Conservation (phyloP, 2,329 filamentous ascomycete genomes). For the Ophiostoma sp. region DNA sequence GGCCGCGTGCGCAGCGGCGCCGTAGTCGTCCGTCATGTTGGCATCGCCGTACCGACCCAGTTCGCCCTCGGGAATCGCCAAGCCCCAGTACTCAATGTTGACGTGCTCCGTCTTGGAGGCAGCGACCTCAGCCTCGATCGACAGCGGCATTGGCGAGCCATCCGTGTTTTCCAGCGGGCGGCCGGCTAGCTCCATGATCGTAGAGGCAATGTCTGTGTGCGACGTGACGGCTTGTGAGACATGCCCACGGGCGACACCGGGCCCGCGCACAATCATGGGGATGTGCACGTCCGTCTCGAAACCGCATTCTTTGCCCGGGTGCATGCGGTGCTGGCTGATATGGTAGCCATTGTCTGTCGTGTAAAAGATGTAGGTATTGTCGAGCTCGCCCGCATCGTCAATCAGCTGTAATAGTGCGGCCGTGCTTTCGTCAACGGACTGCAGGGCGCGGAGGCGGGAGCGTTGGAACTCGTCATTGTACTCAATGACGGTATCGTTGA, state of each 20-base stretch:
- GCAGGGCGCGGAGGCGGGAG: conserved; percentile 51
- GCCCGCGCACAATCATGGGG: conserved; percentile 60
- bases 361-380: conserved; percentile 59
- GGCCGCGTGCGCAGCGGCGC: not conserved
- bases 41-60: conserved; percentile 26
- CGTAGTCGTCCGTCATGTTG: conserved; percentile 10
- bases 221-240: conserved; percentile 49
- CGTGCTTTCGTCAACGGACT: conserved; percentile 57
- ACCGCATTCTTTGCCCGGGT: conserved; percentile 58
- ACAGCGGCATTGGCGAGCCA: conserved; percentile 49
- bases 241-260: conserved; percentile 48
- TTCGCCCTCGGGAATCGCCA: conserved; percentile 41
- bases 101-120: conserved; percentile 52
- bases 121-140: conserved; percentile 30
- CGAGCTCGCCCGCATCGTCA: conserved; percentile 54
- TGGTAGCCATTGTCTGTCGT: conserved; percentile 60
- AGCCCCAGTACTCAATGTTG: conserved; percentile 58
- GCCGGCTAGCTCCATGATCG: conserved; percentile 48
- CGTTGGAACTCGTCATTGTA: conserved; percentile 55
- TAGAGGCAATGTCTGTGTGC: conserved; percentile 64
- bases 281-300: conserved; percentile 62
- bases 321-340: conserved; percentile 58
- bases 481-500: conserved; percentile 44
- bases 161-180: conserved; percentile 52
- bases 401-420: conserved; percentile 47